Percentiles rank a stretch among this genome's conserved stretches.
Conservation (phyloP, 2,329 filamentous ascomycete species). For the Alternaria arbusti region DNA sequence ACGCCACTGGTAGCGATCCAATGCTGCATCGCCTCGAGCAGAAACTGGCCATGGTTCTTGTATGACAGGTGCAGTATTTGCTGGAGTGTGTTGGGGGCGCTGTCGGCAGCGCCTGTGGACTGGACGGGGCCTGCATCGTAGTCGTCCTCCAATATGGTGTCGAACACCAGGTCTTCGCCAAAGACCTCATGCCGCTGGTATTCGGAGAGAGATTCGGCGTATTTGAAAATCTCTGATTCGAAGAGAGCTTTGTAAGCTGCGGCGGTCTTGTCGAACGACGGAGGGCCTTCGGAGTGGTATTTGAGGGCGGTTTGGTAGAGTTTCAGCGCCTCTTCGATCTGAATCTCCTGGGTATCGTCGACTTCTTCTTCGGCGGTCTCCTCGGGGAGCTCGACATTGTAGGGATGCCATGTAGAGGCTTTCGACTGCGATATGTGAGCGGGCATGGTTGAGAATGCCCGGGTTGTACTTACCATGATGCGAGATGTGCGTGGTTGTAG, state of each 20-base stretch:
- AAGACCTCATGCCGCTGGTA: slow-evolving; percentile 73
- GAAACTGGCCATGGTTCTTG: slow-evolving; percentile 94
- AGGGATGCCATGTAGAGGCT: slow-evolving; percentile 71
- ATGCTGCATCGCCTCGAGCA: slow-evolving; percentile 75
- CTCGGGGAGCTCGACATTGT: slow-evolving; percentile 94
- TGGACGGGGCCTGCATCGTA: slow-evolving; percentile 52
- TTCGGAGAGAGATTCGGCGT: slow-evolving; percentile 84
- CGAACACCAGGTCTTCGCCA: slow-evolving; percentile 52
- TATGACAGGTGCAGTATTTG: slow-evolving; percentile 92
- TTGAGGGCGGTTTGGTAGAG: slow-evolving; percentile 91
- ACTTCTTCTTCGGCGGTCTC: slow-evolving; percentile 87
- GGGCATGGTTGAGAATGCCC: not conserved
- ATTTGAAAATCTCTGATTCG: slow-evolving; percentile 90
- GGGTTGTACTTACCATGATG: slow-evolving; percentile 30
- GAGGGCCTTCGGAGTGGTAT: slow-evolving; percentile 84
- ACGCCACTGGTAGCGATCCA: slow-evolving; percentile 45
- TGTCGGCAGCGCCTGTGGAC: slow-evolving; percentile 69
- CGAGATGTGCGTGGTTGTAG: slow-evolving; percentile 4
- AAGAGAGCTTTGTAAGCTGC: slow-evolving; percentile 86
- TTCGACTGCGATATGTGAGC: slow-evolving; percentile 37
- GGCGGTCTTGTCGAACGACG: slow-evolving; percentile 75
- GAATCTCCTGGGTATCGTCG: slow-evolving; percentile 93
- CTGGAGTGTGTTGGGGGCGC: slow-evolving; percentile 78
- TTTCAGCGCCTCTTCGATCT: slow-evolving; percentile 96
- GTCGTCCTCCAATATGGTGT: slow-evolving; percentile 49